Conservation (phyloP, 106 monocot genomes). For the Apostasia ramifera region DNA sequence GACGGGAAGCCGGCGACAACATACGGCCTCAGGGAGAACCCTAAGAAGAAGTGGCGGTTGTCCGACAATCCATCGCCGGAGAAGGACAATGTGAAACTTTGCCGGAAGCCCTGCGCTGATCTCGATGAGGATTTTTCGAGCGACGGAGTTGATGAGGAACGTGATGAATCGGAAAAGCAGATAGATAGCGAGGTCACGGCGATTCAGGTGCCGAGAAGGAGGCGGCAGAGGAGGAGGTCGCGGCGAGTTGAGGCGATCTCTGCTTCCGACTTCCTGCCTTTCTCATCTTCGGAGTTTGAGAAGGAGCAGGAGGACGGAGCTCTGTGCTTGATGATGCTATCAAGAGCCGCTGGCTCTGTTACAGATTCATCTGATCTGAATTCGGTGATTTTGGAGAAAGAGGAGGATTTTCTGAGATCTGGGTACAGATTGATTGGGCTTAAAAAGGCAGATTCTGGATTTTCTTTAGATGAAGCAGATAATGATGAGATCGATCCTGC, state of each 20-base stretch:
- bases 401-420: neutral
- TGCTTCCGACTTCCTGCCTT: neutral
- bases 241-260: neutral
- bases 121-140: constrained; percentile 4
- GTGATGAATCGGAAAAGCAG: neutral
- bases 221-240: constrained; percentile 3
- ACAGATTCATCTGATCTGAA: constrained; percentile 3
- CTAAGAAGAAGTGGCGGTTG: constrained; percentile 11
- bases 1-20: neutral
- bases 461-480: neutral
- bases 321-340: constrained; percentile 14
- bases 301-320: constrained; percentile 11
- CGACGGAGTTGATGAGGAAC: neutral
- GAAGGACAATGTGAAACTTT: neutral
- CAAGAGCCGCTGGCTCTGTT: constrained; percentile 2
- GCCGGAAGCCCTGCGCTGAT: neutral
- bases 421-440: constrained; percentile 1
- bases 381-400: neutral
- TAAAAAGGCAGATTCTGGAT: constrained; percentile 7
- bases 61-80: neutral
- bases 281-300: neutral
- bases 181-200: neutral
- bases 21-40: constrained; percentile 15
- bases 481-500: neutral
- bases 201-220: neutral